Percentiles rank a stretch among this genome's conserved stretches.
phyloP scores from a whole-genome alignment of 768 basidiomycete genomes.

The Neoboletus subvelutipes region DNA sequence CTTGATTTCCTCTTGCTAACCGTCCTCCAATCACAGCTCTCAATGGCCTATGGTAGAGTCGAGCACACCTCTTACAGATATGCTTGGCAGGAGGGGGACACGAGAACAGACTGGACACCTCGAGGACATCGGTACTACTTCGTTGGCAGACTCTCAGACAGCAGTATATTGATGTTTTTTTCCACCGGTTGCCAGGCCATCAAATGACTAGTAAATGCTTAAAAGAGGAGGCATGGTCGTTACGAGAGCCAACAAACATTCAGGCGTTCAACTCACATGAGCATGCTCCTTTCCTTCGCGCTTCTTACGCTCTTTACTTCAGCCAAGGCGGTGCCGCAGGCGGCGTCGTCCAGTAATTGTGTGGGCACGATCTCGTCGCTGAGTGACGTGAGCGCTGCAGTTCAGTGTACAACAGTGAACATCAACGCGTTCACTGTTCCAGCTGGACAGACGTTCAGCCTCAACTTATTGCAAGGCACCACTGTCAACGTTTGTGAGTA shows the following conservation, averaged over 20 bases:
- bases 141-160: not conserved
- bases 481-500: slow-evolving; percentile 58
- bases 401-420: slow-evolving; percentile 56
- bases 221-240: not conserved
- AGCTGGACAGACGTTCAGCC: slow-evolving; percentile 48
- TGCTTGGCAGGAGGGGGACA: not conserved
- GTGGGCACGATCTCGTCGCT: slow-evolving; percentile 55
- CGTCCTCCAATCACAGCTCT: not conserved
- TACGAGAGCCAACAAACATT: not conserved
- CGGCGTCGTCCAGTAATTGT: slow-evolving; percentile 28
- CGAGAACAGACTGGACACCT: not conserved
- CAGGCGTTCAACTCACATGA: not conserved
- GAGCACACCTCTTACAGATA: too few species aligned
- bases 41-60: not conserved
- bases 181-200: not conserved
- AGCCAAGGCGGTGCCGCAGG: slow-evolving; percentile 13
- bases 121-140: not conserved
- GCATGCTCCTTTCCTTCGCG: slow-evolving; percentile 10
- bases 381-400: slow-evolving; percentile 49
- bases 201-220: not conserved
- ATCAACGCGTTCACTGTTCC: slow-evolving; percentile 59
- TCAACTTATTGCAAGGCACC: slow-evolving; percentile 46
- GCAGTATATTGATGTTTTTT: not conserved
- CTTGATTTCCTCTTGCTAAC: not conserved
- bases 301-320: slow-evolving; percentile 21